Evolutionary conservation across 495 filamentous ascomycete species (phyloP).

Genomic region (Daldinia vernicosa): DNA sequence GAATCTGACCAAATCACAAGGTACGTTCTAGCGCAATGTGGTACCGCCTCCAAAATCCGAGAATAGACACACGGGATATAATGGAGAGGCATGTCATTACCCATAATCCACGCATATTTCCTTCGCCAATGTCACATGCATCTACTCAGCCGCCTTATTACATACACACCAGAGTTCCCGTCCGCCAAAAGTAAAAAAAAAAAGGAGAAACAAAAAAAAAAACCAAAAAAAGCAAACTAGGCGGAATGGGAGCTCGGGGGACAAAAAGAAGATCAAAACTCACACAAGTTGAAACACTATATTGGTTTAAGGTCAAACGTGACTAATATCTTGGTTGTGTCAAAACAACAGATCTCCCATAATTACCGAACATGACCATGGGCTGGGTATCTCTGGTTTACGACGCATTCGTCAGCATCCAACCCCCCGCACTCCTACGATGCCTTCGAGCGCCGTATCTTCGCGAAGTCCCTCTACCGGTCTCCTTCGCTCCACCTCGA

Average conservation of each 20-base stretch:
- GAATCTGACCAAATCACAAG: slow-evolving; percentile 64
- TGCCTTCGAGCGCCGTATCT: slow-evolving; percentile 63
- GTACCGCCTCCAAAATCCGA: slow-evolving; percentile 16
- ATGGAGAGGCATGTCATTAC: slow-evolving; percentile 24
- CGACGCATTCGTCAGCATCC: slow-evolving; percentile 88
- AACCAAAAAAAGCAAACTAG: slow-evolving; percentile 1
- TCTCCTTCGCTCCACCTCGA: slow-evolving; percentile 69
- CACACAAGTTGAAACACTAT: slow-evolving; percentile 12
- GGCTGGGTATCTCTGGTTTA: slow-evolving; percentile 75
- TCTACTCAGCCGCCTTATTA: slow-evolving; percentile 39
- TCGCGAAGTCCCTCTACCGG: slow-evolving; percentile 70
- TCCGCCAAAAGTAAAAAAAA: slow-evolving; percentile 1
- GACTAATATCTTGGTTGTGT: slow-evolving; percentile 38
- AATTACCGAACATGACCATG: slow-evolving; percentile 67
- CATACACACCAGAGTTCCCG: slow-evolving; percentile 6
- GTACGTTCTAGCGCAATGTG: slow-evolving; percentile 53
- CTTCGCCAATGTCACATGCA: slow-evolving; percentile 25
- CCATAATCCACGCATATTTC: slow-evolving; percentile 24
- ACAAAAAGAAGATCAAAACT: slow-evolving; percentile 20
- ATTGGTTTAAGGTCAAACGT: slow-evolving; percentile 13
- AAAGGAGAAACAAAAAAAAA: slow-evolving; percentile 8
- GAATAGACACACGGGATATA: slow-evolving; percentile 19
- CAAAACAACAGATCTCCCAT: slow-evolving; percentile 56
- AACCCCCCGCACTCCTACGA: slow-evolving; percentile 68
- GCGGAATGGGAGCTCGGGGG: slow-evolving; percentile 1